Base-by-base conservation (phyloP, 495 filamentous ascomycete species). In the Annulohypoxylon stygium region DNA sequence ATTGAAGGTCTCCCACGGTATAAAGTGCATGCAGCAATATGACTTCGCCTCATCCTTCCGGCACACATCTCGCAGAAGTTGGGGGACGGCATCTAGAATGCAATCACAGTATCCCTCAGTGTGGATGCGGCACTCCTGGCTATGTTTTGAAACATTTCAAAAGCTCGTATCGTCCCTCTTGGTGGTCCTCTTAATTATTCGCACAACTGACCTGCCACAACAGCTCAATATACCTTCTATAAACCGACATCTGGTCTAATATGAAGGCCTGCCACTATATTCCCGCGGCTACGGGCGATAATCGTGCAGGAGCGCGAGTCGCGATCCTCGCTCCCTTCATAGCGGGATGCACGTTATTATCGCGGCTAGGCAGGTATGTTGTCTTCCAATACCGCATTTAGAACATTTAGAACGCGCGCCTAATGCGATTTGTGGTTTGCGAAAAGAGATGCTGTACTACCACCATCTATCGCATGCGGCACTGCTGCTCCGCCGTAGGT, bases 31-130 rank as follows among this genome's bases (percentile, higher is more conserved):
- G 53, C 59, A 60, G 43, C 34, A 73, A 3, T 39, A 47, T 45
- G 4, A 45, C 70, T 59, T 26, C 70, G 70, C 70, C 70, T 69
- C 63, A 65, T 69, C 70, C 70, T 68, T 62, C 65, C 53, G 65
- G n/a, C 23, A 18, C n/a, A 25, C 23, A 53, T 20, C 45, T 61
- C 54, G 60, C 54, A 47, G 65, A 65, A 43, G 51, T 39, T 16
- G 51, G 26, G 64, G 58, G 5, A 16, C 8, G n/a, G 10, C 39
- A 51, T 67, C 58, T 54, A 47, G 63, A 63, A 51, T 50, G 9
- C 26, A 60, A 20, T 30, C 30, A 23, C 47, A n/a, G 11, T 25
- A 20, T 51, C 59, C 18, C 23, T 3, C 43, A 51, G 59, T 26
- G 39, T 5, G 43, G 62, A 34, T 51, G 23, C 33, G 25, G 39